A percentile compares a stretch with the other conserved stretches of the same genome.
Conservation (phyloP, 192 early-diverging fungal species). For the Coemansia sp. region DNA sequence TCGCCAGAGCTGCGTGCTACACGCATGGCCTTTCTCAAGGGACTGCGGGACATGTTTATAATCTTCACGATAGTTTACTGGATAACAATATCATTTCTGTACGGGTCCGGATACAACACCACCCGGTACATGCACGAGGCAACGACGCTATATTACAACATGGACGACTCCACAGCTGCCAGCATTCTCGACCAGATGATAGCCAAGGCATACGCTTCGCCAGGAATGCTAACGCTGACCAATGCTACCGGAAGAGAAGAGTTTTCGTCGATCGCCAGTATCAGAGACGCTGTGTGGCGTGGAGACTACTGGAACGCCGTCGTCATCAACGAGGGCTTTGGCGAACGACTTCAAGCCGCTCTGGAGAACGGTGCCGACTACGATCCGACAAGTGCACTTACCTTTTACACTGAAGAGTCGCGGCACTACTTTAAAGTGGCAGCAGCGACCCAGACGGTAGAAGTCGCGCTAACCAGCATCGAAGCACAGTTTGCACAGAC, state of each 20-base stretch:
- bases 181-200: conserved; percentile 22
- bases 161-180: conserved; percentile 32
- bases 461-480: conserved; percentile 22
- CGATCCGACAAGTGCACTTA: conserved; percentile 26
- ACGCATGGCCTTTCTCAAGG: conserved; percentile 49
- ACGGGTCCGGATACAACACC: conserved; percentile 51
- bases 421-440: conserved; percentile 48
- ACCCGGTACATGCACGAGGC: conserved; percentile 49
- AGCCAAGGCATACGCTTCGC: conserved; percentile 15
- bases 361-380: conserved; percentile 30
- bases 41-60: conserved; percentile 35
- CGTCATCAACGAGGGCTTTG: conserved; percentile 49
- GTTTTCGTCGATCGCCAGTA: conserved; percentile 7
- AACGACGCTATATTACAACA: conserved; percentile 28
- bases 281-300: conserved; percentile 41
- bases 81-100: conserved; percentile 49
- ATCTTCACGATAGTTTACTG: conserved; percentile 50
- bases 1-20: conserved; percentile 50
- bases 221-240: conserved; percentile 14
- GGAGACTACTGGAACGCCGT: conserved; percentile 46
- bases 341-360: conserved; percentile 24
- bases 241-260: conserved; percentile 16
- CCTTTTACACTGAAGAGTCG: conserved; percentile 43
- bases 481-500: conserved; percentile 29
- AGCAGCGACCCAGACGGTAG: conserved; percentile 7